These are phyloP conservation scores for Grosmannia huntii DNA, from an alignment of 2,329 filamentous ascomycete species.

Conservation along the genomic window DNA sequence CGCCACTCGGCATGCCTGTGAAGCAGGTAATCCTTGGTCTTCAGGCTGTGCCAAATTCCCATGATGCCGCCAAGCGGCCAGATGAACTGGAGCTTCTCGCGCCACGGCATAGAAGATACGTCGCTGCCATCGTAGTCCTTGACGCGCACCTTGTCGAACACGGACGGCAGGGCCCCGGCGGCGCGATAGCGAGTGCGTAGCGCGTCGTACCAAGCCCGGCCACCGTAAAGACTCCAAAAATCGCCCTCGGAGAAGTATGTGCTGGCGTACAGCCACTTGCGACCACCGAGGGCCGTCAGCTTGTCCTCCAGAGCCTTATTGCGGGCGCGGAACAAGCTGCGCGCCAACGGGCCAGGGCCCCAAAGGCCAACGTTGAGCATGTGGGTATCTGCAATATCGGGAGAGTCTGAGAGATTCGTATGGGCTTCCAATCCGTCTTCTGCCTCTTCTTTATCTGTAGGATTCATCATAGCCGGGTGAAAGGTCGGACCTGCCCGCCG, in stretches of 20 bases:
- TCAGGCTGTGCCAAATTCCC: constrained; percentile 45
- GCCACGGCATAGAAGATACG: constrained; percentile 15
- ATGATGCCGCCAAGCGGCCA: constrained; percentile 46
- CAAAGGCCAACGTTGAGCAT: constrained; percentile 58
- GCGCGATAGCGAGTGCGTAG: constrained; percentile 51
- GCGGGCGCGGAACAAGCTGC: constrained; percentile 45
- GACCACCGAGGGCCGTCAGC: constrained; percentile 54
- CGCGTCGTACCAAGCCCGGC: constrained; percentile 44
- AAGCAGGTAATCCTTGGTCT: constrained; percentile 39
- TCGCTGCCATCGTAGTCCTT: neutral
- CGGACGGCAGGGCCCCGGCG: constrained; percentile 40
- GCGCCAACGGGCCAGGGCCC: constrained; percentile 55
- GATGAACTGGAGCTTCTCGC: constrained; percentile 30
- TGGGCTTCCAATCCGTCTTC: too few species aligned
- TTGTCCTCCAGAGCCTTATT: constrained; percentile 61
- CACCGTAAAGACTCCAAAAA: constrained; percentile 53
- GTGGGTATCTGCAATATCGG: constrained; percentile 12
- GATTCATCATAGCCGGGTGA: constrained; percentile 32
- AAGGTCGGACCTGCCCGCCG: constrained; percentile 38
- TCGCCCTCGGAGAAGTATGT: constrained; percentile 63
- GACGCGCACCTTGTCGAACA: constrained; percentile 54
- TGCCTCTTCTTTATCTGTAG: constrained; percentile 4
- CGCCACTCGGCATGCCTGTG: constrained; percentile 42
- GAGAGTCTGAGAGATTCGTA: constrained; percentile 7
- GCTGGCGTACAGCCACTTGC: constrained; percentile 81